Conservation (phyloP, 345 rosid species). For the Syzygium oleosum region DNA sequence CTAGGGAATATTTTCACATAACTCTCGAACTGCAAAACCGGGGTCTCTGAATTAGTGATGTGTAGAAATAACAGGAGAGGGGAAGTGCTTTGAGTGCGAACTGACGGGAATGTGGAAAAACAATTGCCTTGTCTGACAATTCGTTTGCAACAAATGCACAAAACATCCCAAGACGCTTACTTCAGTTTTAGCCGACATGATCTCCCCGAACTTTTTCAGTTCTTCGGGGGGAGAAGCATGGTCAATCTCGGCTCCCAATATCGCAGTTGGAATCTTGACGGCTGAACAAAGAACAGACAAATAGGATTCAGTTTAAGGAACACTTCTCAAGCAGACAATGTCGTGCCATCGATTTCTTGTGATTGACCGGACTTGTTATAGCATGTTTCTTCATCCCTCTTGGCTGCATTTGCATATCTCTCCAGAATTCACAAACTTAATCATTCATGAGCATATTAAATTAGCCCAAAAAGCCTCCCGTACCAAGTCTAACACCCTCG, state of each 20-base stretch:
- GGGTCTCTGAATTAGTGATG: background rate
- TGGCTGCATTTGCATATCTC: background rate
- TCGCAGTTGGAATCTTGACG: slow-evolving; percentile 27
- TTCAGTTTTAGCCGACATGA: slow-evolving; percentile 21
- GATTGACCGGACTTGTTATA: background rate
- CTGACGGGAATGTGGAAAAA: background rate
- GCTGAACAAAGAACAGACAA: slow-evolving; percentile 12
- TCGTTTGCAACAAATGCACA: background rate
- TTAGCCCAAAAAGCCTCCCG: background rate
- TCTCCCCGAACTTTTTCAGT: slow-evolving; percentile 20
- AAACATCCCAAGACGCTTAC: background rate
- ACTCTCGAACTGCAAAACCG: slow-evolving; percentile 2
- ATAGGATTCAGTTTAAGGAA: background rate
- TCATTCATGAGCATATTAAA: background rate
- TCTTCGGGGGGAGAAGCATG: slow-evolving; percentile 16
- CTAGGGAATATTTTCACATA: slow-evolving; percentile 47
- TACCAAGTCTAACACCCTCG: background rate
- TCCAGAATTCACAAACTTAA: background rate
- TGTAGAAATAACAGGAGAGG: background rate
- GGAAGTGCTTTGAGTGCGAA: background rate
- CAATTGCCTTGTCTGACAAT: background rate
- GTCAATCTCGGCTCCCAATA: slow-evolving; percentile 41
- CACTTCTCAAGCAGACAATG: background rate
- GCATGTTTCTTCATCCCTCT: background rate
- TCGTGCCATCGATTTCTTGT: background rate